Evolutionary conservation across 169 alveolate genomes (phyloP).

Genomic region (Cryptosporidium andersoni): DNA sequence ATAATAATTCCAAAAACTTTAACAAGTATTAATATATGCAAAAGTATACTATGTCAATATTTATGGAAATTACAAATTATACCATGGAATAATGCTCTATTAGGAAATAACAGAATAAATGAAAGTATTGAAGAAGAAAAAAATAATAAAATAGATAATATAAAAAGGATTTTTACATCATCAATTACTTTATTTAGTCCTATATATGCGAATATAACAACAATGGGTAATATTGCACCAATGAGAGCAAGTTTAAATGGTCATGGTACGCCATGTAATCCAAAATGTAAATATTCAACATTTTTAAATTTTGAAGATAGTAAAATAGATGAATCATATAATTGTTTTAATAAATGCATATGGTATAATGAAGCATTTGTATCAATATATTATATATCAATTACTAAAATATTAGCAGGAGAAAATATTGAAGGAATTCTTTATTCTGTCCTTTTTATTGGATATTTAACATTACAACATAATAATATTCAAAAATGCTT

Average conservation of each 20-base stretch:
- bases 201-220: slow-evolving; percentile 41
- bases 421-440: slow-evolving; percentile 39
- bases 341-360: slow-evolving; percentile 17
- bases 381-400: slow-evolving; percentile 24
- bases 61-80: slow-evolving; percentile 50
- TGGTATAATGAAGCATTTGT: slow-evolving; percentile 39
- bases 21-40: slow-evolving; percentile 57
- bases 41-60: slow-evolving; percentile 33
- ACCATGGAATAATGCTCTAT: slow-evolving; percentile 44
- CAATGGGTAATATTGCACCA: slow-evolving; percentile 47
- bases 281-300: slow-evolving; percentile 21
- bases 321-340: slow-evolving; percentile 4
- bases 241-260: slow-evolving; percentile 66
- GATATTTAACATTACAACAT: slow-evolving; percentile 63
- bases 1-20: slow-evolving; percentile 57
- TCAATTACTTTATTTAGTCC: slow-evolving; percentile 55
- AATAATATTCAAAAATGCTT: slow-evolving; percentile 54
- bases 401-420: slow-evolving; percentile 27
- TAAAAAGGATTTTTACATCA: slow-evolving; percentile 1
- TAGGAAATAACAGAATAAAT: not conserved
- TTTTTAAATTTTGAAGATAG: slow-evolving; percentile 11
- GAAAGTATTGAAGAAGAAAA: slow-evolving; percentile 2
- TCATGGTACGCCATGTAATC: slow-evolving; percentile 69
- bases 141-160: not conserved
- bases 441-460: slow-evolving; percentile 29